Evolutionary conservation across 2,329 filamentous ascomycete genomes (phyloP), one percentile per base, ranked within the genome.

Genomic region (Colletotrichum cereale): DNA sequence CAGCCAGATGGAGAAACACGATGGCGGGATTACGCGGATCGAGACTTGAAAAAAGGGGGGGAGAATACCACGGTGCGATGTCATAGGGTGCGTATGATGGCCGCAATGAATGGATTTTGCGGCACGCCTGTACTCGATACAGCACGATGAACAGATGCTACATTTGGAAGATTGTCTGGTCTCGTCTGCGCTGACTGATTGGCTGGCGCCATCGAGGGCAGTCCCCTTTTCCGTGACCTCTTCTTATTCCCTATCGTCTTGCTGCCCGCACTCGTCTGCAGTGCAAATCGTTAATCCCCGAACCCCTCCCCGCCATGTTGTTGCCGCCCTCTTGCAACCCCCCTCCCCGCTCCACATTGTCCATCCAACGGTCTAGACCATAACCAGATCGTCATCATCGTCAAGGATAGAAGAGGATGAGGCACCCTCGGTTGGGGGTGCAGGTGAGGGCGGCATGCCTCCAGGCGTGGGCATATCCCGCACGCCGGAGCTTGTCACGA

Each of bases 341-440:
- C 2, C 50, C 14, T 38, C 26, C 14, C 2, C 50, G 14, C 29
- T 34, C 48, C 44, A 18, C 29, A n/a, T 12, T 38, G 31, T 36
- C 52, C 2, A 11, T 55, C 11, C n/a, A 11, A 36, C 2, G 16
- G 21, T 34, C 24, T 63, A 73, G n/a, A 72, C 26, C 26, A 73
- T 64, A 18, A 72, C 53, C 31, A 65, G 5, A 26, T 77, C 75
- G 38, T 73, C 72, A 36, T 71, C 74, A 50, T 75, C 72, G 16
- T 67, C 64, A 12, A 67, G 29, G 38, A 44, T 40, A 24, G 42
- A 40, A 52, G 29, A 29, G 16, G 42, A 62, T 5, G 40, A 16
- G 2, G 42, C 52, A 21, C 12, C 21, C 26, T 24, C 29, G 11
- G 14, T 24, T 29, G 55, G 50, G 6, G 34, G 26, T 18, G 36